Evolutionary conservation across 352 stramenopile species (phyloP).

Genomic region (Phytophthora idaei): DNA sequence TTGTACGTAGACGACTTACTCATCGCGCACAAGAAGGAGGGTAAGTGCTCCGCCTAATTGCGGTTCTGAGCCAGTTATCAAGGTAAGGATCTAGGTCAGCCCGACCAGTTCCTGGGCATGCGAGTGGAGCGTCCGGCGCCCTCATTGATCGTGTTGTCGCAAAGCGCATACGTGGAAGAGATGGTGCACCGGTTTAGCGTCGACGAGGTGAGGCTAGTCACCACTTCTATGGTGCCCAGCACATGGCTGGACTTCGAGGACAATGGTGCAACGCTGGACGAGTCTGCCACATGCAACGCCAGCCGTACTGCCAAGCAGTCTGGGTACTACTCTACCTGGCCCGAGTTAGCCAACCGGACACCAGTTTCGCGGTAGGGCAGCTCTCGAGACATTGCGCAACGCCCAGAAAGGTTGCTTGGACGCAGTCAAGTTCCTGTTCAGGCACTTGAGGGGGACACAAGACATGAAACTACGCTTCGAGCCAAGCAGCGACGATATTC

Average conservation of each 20-base stretch:
- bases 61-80: not conserved
- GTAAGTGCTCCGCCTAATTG: not conserved
- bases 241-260: not conserved
- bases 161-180: not conserved
- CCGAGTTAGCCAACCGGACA: not conserved
- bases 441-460: not conserved
- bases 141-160: not conserved
- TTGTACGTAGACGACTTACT: slow-evolving; percentile 12
- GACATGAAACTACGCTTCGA: not conserved
- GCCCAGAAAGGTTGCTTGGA: not conserved
- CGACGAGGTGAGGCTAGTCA: not conserved
- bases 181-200: slow-evolving; percentile 9
- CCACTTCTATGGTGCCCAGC: slow-evolving; percentile 1
- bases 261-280: not conserved
- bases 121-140: not conserved
- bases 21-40: not conserved
- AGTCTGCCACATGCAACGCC: not conserved
- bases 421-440: not conserved
- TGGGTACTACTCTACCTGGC: not conserved
- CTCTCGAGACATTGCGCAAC: not conserved
- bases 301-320: not conserved
- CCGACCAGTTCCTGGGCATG: not conserved
- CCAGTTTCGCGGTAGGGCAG: not conserved
- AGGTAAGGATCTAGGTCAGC: slow-evolving; percentile 2
- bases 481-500: not conserved